Conservation (phyloP, 202 grass and related monocot species). For the Miscanthus sacchariflorus region DNA sequence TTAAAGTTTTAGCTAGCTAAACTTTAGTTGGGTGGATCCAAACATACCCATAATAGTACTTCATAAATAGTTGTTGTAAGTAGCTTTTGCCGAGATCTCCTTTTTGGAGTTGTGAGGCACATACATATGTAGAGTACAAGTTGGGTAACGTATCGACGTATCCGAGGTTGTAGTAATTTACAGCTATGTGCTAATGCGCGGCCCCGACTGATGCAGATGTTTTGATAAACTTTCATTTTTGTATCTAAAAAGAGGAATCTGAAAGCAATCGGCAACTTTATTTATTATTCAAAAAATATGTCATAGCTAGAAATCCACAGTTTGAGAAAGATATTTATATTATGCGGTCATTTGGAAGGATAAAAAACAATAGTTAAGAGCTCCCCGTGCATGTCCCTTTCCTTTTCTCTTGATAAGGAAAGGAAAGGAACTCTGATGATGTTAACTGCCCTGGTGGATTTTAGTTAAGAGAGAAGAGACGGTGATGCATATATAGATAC, state of each 20-base stretch:
- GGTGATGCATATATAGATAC: neutral
- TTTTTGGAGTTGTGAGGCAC: neutral
- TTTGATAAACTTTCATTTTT: neutral
- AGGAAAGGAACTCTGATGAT: neutral
- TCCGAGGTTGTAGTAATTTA: no score
- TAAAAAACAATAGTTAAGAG: neutral
- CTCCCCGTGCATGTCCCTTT: neutral
- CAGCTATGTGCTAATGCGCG: no score
- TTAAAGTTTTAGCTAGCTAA: no score
- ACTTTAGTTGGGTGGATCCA: no score
- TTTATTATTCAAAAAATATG: neutral
- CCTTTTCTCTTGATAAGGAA: neutral
- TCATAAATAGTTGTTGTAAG: neutral
- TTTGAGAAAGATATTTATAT: neutral
- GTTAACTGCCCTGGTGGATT: conserved; percentile 9
- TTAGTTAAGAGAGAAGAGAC: neutral
- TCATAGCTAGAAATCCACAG: neutral
- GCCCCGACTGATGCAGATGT: neutral
- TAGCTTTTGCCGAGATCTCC: neutral
- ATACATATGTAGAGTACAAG: neutral
- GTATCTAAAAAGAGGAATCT: no score
- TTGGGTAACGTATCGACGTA: no score
- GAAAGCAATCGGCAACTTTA: no score
- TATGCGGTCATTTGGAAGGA: neutral
- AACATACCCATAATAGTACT: no score